Evolutionary conservation across 2,329 filamentous ascomycete genomes (phyloP), one percentile per base, ranked within the genome.

Genomic region (Pseudogymnoascus sp.): DNA sequence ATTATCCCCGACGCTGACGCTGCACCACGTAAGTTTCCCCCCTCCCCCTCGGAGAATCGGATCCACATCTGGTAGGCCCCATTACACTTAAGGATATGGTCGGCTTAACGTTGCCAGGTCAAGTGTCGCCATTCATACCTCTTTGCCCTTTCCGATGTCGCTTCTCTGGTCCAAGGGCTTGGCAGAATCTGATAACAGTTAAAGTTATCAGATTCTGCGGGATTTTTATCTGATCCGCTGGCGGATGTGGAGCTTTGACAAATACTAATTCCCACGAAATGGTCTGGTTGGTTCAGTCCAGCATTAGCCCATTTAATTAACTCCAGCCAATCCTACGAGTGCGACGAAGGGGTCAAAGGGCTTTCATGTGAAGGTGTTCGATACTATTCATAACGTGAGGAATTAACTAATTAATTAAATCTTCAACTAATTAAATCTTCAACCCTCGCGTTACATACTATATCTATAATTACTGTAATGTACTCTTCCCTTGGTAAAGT

Each of bases 161-260:
- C 49, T 33, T 33, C 49, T 33, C 49, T 28, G 25, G 28, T 55
- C 25, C 28, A 33, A 3, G 9, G 28, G 28, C 28, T 55, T 55
- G 49, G 49, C 28, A 33, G 31, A 33, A 33, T 33, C 31, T 33
- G 31, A 33, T 33, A 28, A 55, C 25, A 18, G 49, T 55, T 55
- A 18, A 55, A 55, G 49, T 55, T 55, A 55, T 55, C 49, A 55
- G 49, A 55, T 55, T 55, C n/a, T 55, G 49, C 49, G 49, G 49
- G 49, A 55, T 33, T 55, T 28, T 55, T 55, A 55, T 55, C 49
- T 55, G 49, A 55, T 55, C 49, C 49, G 49, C 28, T 9, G 5
- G 8, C 21, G 49, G 9, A 55, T 55, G 16, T 18, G 49, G 49
- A 18, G 28, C 49, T 21, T 33, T 55, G 49, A 55, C 49, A 18